Evolutionary conservation across 805 yeast species (phyloP).

Genomic region (Candida khao-thaluensis): DNA sequence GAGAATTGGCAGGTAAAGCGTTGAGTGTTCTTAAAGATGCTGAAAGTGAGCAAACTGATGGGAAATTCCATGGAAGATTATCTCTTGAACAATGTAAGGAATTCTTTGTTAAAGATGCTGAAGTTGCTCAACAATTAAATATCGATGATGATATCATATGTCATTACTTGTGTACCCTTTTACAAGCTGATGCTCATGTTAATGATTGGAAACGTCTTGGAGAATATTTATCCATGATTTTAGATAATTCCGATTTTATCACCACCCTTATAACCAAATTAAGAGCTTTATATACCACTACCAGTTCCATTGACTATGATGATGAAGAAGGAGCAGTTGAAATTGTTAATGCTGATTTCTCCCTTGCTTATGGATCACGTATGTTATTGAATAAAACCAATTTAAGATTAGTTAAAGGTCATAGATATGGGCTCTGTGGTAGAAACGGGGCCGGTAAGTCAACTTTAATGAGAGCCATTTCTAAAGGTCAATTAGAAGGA

Average conservation of each 20-base stretch:
- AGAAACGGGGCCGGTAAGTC: slow-evolving; percentile 99
- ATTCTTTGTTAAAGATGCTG: slow-evolving; percentile 31
- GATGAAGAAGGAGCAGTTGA: slow-evolving; percentile 80
- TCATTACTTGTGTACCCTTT: slow-evolving; percentile 46
- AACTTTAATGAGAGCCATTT: slow-evolving; percentile 93
- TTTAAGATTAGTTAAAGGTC: slow-evolving; percentile 86
- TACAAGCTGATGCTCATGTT: slow-evolving; percentile 43
- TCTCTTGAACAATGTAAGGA: slow-evolving; percentile 51
- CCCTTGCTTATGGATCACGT: slow-evolving; percentile 95
- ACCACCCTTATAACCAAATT: slow-evolving; percentile 47
- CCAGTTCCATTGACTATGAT: slow-evolving; percentile 48
- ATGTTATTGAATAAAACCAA: slow-evolving; percentile 94
- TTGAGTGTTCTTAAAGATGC: slow-evolving; percentile 79
- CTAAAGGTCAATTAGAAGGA: slow-evolving; percentile 95
- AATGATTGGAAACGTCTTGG: slow-evolving; percentile 49
- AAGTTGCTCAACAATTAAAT: slow-evolving; percentile 13
- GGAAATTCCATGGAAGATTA: slow-evolving; percentile 76
- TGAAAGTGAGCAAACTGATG: slow-evolving; percentile 63
- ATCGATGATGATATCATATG: slow-evolving; percentile 36
- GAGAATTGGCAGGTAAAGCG: slow-evolving; percentile 90
- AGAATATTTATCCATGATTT: slow-evolving; percentile 49
- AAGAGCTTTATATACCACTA: slow-evolving; percentile 50
- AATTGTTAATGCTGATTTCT: slow-evolving; percentile 91
- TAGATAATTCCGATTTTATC: slow-evolving; percentile 32
- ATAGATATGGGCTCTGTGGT: slow-evolving; percentile 96